These are phyloP conservation scores for Sedum album DNA, from an alignment of 164 flowering plant genomes.

Conservation along the genomic window DNA sequence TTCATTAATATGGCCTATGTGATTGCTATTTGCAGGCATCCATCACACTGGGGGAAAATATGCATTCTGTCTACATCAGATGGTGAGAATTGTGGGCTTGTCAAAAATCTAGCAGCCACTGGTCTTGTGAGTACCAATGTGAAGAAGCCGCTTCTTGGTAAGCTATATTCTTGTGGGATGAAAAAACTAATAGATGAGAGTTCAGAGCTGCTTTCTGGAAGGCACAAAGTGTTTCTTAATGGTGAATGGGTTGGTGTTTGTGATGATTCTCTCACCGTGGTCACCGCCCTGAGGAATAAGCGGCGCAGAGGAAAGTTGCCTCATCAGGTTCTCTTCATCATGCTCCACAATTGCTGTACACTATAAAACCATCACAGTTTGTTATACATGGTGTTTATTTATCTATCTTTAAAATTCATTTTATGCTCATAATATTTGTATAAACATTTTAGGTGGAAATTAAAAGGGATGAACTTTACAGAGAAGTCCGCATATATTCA, in stretches of 20 bases:
- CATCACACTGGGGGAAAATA: slow-evolving; percentile 89
- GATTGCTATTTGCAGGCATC: slow-evolving; percentile 53
- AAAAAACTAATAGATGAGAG: slow-evolving; percentile 41
- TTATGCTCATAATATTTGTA: neutral
- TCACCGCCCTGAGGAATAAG: slow-evolving; percentile 43
- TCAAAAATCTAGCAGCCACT: slow-evolving; percentile 76
- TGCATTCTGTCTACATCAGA: slow-evolving; percentile 91
- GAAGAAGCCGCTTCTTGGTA: slow-evolving; percentile 35
- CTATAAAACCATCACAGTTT: neutral
- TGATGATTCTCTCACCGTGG: slow-evolving; percentile 50
- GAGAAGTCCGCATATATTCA: slow-evolving; percentile 72
- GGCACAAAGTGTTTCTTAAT: slow-evolving; percentile 59
- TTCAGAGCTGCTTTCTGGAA: slow-evolving; percentile 32
- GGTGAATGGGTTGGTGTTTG: slow-evolving; percentile 91
- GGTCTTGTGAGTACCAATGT: slow-evolving; percentile 61
- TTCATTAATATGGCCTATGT: neutral
- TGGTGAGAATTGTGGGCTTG: slow-evolving; percentile 95
- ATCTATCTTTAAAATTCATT: neutral
- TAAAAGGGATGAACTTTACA: slow-evolving; percentile 57
- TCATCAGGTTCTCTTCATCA: slow-evolving; percentile 41
- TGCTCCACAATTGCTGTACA: neutral
- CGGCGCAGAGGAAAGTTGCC: slow-evolving; percentile 53
- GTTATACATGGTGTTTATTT: neutral
- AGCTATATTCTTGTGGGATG: slow-evolving; percentile 52
- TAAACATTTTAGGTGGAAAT: slow-evolving; percentile 59